Evolutionary conservation across 1,284 basidiomycete species (phyloP).

Genomic region (Austropuccinia psidii): DNA sequence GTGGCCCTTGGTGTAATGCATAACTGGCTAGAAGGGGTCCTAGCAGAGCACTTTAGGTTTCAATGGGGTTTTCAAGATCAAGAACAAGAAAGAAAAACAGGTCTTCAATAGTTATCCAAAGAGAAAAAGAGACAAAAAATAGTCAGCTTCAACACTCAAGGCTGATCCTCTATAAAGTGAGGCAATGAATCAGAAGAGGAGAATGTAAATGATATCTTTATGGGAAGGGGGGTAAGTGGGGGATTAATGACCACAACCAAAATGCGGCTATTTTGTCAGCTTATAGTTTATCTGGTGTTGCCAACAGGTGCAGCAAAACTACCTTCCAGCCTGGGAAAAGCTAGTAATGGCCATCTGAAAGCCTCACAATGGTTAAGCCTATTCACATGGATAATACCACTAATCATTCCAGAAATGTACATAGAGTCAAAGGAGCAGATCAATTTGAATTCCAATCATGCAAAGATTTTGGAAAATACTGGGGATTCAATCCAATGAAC

Average conservation of each 20-base stretch:
- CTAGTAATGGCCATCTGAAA: background rate
- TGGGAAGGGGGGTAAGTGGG: too few species aligned
- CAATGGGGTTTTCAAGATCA: too few species aligned
- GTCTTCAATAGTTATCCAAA: too few species aligned
- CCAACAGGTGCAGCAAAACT: background rate
- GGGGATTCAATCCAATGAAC: background rate
- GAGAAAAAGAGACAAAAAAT: too few species aligned
- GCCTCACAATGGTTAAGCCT: background rate
- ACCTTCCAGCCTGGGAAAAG: background rate
- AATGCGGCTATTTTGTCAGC: too few species aligned
- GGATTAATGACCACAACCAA: background rate
- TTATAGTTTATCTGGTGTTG: background rate
- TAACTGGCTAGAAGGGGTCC: constrained; percentile 22
- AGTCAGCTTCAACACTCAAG: too few species aligned
- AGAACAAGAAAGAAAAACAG: background rate
- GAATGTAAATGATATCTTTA: too few species aligned
- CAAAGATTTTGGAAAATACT: background rate
- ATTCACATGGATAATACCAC: background rate
- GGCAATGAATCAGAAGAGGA: too few species aligned
- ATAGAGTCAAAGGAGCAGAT: too few species aligned
- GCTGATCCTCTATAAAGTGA: too few species aligned
- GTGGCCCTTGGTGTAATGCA: constrained; percentile 21
- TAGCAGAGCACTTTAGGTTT: background rate
- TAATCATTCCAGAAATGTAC: background rate
- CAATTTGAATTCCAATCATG: background rate